Percentiles rank a stretch among this genome's conserved stretches.
Evolutionary conservation across 2,329 filamentous ascomycete species (phyloP).

Genomic region (Tolypocladium guangdongense): DNA sequence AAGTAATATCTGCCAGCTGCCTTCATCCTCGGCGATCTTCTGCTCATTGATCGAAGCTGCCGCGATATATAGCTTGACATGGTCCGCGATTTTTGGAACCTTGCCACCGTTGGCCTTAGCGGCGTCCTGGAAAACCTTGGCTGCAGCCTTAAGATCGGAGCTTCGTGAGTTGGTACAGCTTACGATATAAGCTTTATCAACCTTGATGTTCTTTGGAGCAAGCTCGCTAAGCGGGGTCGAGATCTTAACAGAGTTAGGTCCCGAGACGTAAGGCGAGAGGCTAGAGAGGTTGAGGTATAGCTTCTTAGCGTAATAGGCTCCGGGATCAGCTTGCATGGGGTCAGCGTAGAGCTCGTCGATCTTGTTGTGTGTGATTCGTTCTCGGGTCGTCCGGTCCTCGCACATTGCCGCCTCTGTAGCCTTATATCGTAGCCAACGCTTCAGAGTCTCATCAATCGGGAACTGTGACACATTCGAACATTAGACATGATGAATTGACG

Average conservation of each 20-base stretch:
- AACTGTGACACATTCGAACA: too few species aligned
- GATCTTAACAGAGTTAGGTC: constrained; percentile 86
- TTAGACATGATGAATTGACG: too few species aligned
- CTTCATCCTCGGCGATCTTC: constrained; percentile 59
- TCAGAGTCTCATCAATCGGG: constrained; percentile 43
- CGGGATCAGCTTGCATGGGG: constrained; percentile 49
- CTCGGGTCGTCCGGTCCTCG: too few species aligned
- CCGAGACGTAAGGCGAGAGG: constrained; percentile 72
- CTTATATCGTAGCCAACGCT: constrained; percentile 64
- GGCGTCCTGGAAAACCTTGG: constrained; percentile 71
- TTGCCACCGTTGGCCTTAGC: constrained; percentile 42
- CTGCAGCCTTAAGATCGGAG: constrained; percentile 73
- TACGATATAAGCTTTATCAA: constrained; percentile 79
- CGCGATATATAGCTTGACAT: constrained; percentile 79
- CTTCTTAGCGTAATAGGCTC: constrained; percentile 71
- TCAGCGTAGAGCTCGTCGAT: too few species aligned
- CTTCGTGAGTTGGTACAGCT: constrained; percentile 81
- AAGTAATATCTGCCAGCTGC: constrained; percentile 67
- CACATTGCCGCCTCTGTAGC: too few species aligned
- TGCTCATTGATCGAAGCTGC: constrained; percentile 74
- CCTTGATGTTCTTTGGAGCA: constrained; percentile 58
- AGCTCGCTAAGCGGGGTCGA: constrained; percentile 68
- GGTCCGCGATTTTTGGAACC: constrained; percentile 59
- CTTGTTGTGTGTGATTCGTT: too few species aligned
- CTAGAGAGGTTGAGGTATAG: constrained; percentile 75